Conservation (phyloP, 225 moss, liverwort and hornwort genomes). For the Ulota crispa region DNA sequence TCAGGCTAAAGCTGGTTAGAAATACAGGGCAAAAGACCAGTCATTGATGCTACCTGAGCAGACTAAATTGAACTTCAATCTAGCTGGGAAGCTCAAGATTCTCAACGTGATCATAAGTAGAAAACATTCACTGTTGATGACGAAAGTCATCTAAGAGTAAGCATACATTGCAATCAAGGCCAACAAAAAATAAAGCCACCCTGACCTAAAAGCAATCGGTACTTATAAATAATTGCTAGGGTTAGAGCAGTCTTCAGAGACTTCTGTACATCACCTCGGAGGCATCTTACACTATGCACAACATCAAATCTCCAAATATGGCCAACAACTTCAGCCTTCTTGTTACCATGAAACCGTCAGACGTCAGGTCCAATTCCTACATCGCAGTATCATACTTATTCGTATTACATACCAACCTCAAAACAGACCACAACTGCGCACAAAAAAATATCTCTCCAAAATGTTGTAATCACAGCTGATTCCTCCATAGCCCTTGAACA, state of each 20-base stretch:
- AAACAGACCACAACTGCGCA: not conserved
- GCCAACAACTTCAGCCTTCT: no score
- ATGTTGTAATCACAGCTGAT: not conserved
- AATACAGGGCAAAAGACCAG: no score
- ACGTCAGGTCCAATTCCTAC: not conserved
- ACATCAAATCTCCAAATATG: not conserved
- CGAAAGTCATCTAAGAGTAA: not conserved
- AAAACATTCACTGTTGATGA: fast-evolving
- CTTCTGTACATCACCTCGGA: not conserved
- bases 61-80: no score
- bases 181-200: not conserved
- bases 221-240: not conserved
- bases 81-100: no score
- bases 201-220: no score
- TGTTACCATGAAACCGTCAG: not conserved
- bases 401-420: not conserved
- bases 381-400: not conserved
- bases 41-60: no score
- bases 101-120: no score
- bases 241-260: not conserved
- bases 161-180: not conserved
- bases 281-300: not conserved
- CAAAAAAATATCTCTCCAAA: not conserved
- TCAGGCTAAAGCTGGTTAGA: no score
- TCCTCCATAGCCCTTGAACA: not conserved